Evolutionary conservation across 1,284 basidiomycete genomes (phyloP).

Genomic region (Malassezia obtusa): DNA sequence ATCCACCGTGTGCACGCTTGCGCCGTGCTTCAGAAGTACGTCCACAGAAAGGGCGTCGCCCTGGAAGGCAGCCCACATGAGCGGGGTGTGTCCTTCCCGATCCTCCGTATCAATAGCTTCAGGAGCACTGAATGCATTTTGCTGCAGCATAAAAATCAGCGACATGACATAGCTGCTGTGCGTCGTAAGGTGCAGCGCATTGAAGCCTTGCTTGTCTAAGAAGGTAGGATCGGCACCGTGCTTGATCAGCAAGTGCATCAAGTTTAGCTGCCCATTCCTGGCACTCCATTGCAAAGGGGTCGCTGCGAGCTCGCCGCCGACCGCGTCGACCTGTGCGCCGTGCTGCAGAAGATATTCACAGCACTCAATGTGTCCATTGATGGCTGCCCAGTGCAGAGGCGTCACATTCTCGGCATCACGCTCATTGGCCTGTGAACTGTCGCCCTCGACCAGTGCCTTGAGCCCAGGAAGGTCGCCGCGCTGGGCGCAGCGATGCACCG

Average conservation of each 20-base stretch:
- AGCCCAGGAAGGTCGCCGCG: slow-evolving; percentile 68
- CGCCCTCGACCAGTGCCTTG: slow-evolving; percentile 62
- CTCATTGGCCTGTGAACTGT: slow-evolving; percentile 64
- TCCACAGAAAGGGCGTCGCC: slow-evolving; percentile 92
- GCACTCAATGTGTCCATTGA: slow-evolving; percentile 63
- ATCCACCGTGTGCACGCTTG: slow-evolving; percentile 66
- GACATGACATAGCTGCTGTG: slow-evolving; percentile 92
- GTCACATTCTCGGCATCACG: slow-evolving; percentile 84
- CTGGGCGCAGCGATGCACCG: slow-evolving; percentile 71
- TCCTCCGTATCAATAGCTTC: slow-evolving; percentile 52
- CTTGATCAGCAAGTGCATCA: slow-evolving; percentile 78
- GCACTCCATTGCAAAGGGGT: slow-evolving; percentile 98
- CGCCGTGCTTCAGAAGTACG: slow-evolving; percentile 76
- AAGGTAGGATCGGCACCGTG: slow-evolving; percentile 87
- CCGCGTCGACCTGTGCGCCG: slow-evolving; percentile 87
- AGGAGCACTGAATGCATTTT: slow-evolving; percentile 57
- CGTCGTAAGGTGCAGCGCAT: slow-evolving; percentile 83
- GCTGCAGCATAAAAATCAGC: slow-evolving; percentile 67
- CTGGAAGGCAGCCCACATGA: slow-evolving; percentile 99
- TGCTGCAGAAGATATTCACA: slow-evolving; percentile 60
- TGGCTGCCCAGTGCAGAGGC: slow-evolving; percentile 91
- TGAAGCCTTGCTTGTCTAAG: slow-evolving; percentile 88
- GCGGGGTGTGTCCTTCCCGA: slow-evolving; percentile 78
- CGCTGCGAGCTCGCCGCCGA: slow-evolving; percentile 88
- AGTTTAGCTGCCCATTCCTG: slow-evolving; percentile 82